Evolutionary conservation across 352 stramenopile genomes (phyloP).

Genomic region (Peronospora belbahrii): DNA sequence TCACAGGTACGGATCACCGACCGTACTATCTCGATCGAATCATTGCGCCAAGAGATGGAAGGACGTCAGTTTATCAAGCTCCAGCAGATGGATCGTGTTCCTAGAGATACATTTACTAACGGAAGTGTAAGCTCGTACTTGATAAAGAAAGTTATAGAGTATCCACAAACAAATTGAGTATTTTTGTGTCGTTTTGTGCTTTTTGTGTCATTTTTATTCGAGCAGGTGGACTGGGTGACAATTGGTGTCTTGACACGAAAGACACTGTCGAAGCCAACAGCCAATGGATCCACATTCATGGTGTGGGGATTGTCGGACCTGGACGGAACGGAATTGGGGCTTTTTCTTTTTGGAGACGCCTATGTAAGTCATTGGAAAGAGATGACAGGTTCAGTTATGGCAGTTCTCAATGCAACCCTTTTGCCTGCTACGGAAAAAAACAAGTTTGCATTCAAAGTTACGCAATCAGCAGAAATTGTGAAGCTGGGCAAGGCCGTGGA

Average conservation of each 20-base stretch:
- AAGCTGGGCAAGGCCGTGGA: slow-evolving; percentile 53
- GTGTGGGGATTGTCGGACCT: slow-evolving; percentile 76
- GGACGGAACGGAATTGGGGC: slow-evolving; percentile 48
- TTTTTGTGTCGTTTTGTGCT: too few species aligned
- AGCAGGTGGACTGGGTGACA: slow-evolving; percentile 69
- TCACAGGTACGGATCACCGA: slow-evolving; percentile 52
- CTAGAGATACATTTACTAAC: slow-evolving; percentile 47
- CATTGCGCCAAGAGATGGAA: slow-evolving; percentile 54
- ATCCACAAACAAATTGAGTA: too few species aligned
- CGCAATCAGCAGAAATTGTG: slow-evolving; percentile 49
- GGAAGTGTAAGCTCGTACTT: slow-evolving; percentile 24
- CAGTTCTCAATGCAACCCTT: slow-evolving; percentile 59
- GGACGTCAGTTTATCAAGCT: slow-evolving; percentile 62
- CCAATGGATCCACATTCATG: slow-evolving; percentile 68
- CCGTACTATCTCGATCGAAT: slow-evolving; percentile 36
- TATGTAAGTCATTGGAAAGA: slow-evolving; percentile 67
- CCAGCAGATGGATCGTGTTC: slow-evolving; percentile 44
- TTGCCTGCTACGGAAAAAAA: slow-evolving; percentile 63
- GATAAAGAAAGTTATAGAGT: too few species aligned
- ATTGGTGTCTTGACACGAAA: slow-evolving; percentile 72
- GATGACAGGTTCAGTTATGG: slow-evolving; percentile 51
- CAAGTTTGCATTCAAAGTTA: slow-evolving; percentile 72
- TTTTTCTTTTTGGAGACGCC: slow-evolving; percentile 72
- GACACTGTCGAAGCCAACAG: slow-evolving; percentile 54
- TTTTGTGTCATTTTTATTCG: background rate